Evolutionary conservation across 768 basidiomycete species (phyloP).

Genomic region (Pleurotus salmoneostramineus): DNA sequence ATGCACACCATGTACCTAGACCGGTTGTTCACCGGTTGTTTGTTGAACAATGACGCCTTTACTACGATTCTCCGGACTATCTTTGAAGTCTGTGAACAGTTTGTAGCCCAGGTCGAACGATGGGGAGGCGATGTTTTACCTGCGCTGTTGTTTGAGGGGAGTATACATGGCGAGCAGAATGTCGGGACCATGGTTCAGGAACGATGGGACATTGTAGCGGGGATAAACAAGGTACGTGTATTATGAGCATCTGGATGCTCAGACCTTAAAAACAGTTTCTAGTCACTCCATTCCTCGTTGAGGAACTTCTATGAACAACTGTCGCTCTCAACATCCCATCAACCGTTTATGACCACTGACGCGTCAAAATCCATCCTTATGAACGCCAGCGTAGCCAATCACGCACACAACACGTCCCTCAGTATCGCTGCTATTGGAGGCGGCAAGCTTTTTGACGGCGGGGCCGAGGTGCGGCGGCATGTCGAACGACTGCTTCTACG

Average conservation of each 20-base stretch:
- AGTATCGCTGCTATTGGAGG: conserved; percentile 18
- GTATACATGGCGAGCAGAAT: conserved; percentile 53
- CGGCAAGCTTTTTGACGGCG: conserved; percentile 49
- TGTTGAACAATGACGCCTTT: conserved; percentile 64
- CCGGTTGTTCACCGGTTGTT: conserved; percentile 71
- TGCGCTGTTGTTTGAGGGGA: conserved; percentile 78
- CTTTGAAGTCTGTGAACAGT: conserved; percentile 79
- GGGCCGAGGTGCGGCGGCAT: conserved; percentile 70
- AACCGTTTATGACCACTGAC: conserved; percentile 63
- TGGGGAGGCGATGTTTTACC: conserved; percentile 93
- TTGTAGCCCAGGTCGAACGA: conserved; percentile 84
- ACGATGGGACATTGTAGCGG: conserved; percentile 61
- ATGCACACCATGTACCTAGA: conserved; percentile 83
- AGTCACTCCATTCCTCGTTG: conserved; percentile 68
- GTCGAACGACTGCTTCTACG: conserved; percentile 79
- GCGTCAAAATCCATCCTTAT: conserved; percentile 67
- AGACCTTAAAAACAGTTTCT: not conserved
- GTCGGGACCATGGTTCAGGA: conserved; percentile 75
- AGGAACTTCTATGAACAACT: conserved; percentile 81
- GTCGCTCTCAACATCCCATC: conserved; percentile 71
- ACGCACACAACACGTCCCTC: conserved; percentile 25
- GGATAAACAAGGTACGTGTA: conserved; percentile 68
- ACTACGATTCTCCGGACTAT: conserved; percentile 65
- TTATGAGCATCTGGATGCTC: not conserved
- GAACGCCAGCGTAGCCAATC: conserved; percentile 52